Conservation (phyloP, 345 rosid species). For the Boechera divaricarpa region DNA sequence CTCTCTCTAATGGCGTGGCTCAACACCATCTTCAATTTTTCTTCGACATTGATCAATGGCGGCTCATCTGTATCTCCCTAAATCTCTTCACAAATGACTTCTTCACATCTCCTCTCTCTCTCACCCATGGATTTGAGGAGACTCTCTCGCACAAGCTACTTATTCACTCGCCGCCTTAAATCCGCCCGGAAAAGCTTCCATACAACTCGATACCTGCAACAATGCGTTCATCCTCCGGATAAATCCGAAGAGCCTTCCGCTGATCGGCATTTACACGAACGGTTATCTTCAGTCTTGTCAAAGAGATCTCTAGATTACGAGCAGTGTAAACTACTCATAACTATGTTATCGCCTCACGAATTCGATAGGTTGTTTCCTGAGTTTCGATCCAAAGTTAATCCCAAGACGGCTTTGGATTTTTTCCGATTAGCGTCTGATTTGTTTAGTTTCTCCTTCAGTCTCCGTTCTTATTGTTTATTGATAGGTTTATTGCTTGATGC, state of each 20-base stretch:
- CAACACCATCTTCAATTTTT: constrained; percentile 39
- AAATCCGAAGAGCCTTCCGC: constrained; percentile 37
- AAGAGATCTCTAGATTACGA: constrained; percentile 55
- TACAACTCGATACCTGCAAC: constrained; percentile 34
- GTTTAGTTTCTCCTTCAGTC: constrained; percentile 64
- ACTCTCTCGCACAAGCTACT: constrained; percentile 45
- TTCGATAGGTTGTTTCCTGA: constrained; percentile 59
- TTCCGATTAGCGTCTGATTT: constrained; percentile 64
- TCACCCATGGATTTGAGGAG: constrained; percentile 66
- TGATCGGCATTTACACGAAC: constrained; percentile 47
- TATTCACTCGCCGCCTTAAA: constrained; percentile 50
- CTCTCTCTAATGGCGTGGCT: constrained; percentile 48
- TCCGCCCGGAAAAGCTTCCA: constrained; percentile 37
- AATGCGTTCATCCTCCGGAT: constrained; percentile 22
- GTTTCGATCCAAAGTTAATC: constrained; percentile 55
- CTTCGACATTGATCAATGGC: constrained; percentile 31
- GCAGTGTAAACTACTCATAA: constrained; percentile 53
- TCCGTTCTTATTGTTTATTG: constrained; percentile 69
- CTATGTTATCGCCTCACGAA: constrained; percentile 57
- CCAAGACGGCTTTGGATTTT: constrained; percentile 65
- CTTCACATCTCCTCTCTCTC: constrained; percentile 13
- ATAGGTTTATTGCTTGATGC: constrained; percentile 58
- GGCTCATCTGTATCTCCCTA: constrained; percentile 34
- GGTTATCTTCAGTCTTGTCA: constrained; percentile 60
- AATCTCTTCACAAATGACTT: constrained; percentile 9